Percentiles rank a stretch among this genome's conserved stretches.
Evolutionary conservation across 2,329 filamentous ascomycete species (phyloP).

Genomic region (Colletotrichum sp.): DNA sequence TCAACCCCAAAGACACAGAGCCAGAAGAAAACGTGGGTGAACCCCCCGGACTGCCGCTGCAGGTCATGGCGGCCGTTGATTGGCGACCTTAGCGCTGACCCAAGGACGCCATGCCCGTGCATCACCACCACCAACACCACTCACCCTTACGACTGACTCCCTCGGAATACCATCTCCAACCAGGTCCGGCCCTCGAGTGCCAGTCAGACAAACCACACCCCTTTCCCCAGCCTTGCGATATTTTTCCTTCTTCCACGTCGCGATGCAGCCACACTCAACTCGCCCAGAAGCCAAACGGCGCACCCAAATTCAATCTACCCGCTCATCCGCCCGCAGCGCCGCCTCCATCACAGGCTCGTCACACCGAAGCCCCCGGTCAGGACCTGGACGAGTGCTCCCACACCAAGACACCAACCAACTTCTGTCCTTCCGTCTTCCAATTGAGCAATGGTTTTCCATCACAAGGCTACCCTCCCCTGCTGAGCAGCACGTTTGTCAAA

Average conservation of each 20-base stretch:
- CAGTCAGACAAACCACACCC: background rate
- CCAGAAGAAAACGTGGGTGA: background rate
- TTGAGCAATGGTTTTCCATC: background rate
- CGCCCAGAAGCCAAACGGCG: background rate
- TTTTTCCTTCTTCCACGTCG: background rate
- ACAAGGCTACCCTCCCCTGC: background rate
- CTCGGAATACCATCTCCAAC: background rate
- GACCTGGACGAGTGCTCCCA: background rate
- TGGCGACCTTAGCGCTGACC: constrained; percentile 4
- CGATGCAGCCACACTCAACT: background rate
- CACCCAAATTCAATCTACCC: background rate
- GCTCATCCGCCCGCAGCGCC: background rate
- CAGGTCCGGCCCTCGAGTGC: background rate
- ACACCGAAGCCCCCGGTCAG: constrained; percentile 5
- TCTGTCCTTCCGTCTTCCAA: background rate
- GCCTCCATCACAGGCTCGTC: constrained; percentile 10
- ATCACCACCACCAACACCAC: background rate
- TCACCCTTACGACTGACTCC: background rate
- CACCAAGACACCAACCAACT: background rate
- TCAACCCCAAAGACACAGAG: background rate
- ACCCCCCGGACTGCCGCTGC: background rate
- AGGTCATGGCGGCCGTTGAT: background rate
- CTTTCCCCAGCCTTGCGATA: constrained; percentile 4
- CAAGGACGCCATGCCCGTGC: background rate
- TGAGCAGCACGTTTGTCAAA: background rate